Evolutionary conservation across 306 rosid genomes (phyloP).

Genomic region (Erythrophleum fordii): DNA sequence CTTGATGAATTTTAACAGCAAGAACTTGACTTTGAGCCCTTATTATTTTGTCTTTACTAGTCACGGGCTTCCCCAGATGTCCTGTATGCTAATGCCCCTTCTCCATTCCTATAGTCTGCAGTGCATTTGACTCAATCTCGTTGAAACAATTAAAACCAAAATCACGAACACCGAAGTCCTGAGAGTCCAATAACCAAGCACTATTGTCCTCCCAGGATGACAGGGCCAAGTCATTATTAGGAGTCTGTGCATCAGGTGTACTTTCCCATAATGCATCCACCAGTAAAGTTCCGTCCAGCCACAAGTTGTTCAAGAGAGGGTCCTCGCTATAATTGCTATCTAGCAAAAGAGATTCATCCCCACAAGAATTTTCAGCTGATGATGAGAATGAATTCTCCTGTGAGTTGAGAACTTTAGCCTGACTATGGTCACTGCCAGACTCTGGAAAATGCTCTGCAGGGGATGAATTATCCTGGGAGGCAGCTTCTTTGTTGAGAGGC

Average conservation of each 20-base stretch:
- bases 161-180: slow-evolving; percentile 86
- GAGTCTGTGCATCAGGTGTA: slow-evolving; percentile 29
- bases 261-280: slow-evolving; percentile 68
- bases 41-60: slow-evolving; percentile 27
- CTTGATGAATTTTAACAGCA: slow-evolving; percentile 40
- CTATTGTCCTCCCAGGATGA: slow-evolving; percentile 65
- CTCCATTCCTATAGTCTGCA: slow-evolving; percentile 52
- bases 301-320: slow-evolving; percentile 53
- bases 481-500: slow-evolving; percentile 59
- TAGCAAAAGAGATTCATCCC: slow-evolving; percentile 55
- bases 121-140: slow-evolving; percentile 54
- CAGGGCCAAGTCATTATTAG: slow-evolving; percentile 36
- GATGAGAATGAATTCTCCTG: slow-evolving; percentile 62
- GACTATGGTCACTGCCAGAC: slow-evolving; percentile 17
- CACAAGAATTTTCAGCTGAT: slow-evolving; percentile 54
- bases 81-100: slow-evolving; percentile 39
- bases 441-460: slow-evolving; percentile 38
- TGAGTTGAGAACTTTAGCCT: slow-evolving; percentile 41
- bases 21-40: slow-evolving; percentile 35
- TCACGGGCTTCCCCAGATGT: slow-evolving; percentile 11
- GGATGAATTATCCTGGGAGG: slow-evolving; percentile 45
- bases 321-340: slow-evolving; percentile 63
- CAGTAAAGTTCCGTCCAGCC: slow-evolving; percentile 63
- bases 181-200: slow-evolving; percentile 77
- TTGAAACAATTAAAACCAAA: slow-evolving; percentile 68